These are phyloP conservation scores for Delonix regia DNA, from an alignment of 306 rosid species.

Conservation along the genomic window DNA sequence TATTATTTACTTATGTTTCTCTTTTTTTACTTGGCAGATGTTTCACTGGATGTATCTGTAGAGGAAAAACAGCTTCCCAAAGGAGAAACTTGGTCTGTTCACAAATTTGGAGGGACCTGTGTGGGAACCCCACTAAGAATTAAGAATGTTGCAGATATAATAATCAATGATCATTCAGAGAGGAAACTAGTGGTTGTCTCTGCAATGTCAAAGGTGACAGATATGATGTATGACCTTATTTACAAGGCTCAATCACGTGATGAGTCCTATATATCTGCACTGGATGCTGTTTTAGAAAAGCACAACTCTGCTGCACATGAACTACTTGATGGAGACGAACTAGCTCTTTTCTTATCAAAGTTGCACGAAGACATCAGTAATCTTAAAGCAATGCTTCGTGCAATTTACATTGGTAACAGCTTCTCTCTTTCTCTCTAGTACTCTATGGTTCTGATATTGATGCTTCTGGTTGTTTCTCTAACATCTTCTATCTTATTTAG, in stretches of 20 bases:
- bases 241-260: slow-evolving; percentile 88
- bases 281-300: slow-evolving; percentile 81
- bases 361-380: slow-evolving; percentile 73
- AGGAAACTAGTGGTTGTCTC: slow-evolving; percentile 89
- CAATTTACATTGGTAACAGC: slow-evolving; percentile 82
- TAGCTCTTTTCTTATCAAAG: slow-evolving; percentile 69
- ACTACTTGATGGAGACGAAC: slow-evolving; percentile 78
- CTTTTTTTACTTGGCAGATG: slow-evolving; percentile 40
- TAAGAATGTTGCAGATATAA: slow-evolving; percentile 73
- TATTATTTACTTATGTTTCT: neutral
- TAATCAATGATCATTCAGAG: slow-evolving; percentile 77
- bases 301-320: slow-evolving; percentile 82
- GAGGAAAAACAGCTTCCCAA: slow-evolving; percentile 64
- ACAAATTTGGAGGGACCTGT: slow-evolving; percentile 98
- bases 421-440: slow-evolving; percentile 10
- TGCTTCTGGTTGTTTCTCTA: neutral
- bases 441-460: neutral
- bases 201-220: slow-evolving; percentile 97
- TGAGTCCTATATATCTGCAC: slow-evolving; percentile 73
- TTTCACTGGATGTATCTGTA: slow-evolving; percentile 44
- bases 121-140: slow-evolving; percentile 87
- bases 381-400: slow-evolving; percentile 96
- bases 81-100: slow-evolving; percentile 94
- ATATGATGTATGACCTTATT: slow-evolving; percentile 95
- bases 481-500: neutral